These are phyloP conservation scores for Symbiodinium natans DNA, from an alignment of 73 alveolate species.

Conservation along the genomic window DNA sequence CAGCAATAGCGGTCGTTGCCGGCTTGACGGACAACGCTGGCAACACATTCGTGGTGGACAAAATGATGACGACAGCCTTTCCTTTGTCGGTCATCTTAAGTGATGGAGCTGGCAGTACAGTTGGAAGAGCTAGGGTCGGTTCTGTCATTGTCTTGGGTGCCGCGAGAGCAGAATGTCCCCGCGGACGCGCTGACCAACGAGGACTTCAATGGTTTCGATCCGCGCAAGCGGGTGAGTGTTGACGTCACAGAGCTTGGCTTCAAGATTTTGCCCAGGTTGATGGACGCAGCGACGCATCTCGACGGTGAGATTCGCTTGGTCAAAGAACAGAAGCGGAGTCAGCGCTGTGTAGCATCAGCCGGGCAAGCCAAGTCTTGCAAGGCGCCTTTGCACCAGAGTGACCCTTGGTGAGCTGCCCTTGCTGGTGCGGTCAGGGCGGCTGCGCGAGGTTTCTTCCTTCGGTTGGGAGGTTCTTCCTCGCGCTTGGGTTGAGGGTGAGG, in stretches of 20 bases:
- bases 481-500: background rate
- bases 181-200: background rate
- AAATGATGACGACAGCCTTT: background rate
- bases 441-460: background rate
- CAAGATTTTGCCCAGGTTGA: background rate
- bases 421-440: background rate
- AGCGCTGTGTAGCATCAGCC: background rate
- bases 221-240: background rate
- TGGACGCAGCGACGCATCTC: background rate
- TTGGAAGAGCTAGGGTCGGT: background rate
- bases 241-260: background rate
- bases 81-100: background rate
- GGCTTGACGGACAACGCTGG: background rate
- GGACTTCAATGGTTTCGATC: background rate
- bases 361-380: background rate
- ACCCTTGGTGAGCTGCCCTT: background rate
- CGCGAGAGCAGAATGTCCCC: background rate
- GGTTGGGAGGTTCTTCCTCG: background rate
- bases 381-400: background rate
- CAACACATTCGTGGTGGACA: conserved; percentile 13
- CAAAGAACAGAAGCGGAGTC: background rate
- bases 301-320: background rate
- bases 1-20: background rate
- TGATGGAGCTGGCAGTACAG: background rate
- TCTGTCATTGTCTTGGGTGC: background rate